Evolutionary conservation across 768 basidiomycete genomes (phyloP).

Genomic region (Leucosporidium yakuticum): DNA sequence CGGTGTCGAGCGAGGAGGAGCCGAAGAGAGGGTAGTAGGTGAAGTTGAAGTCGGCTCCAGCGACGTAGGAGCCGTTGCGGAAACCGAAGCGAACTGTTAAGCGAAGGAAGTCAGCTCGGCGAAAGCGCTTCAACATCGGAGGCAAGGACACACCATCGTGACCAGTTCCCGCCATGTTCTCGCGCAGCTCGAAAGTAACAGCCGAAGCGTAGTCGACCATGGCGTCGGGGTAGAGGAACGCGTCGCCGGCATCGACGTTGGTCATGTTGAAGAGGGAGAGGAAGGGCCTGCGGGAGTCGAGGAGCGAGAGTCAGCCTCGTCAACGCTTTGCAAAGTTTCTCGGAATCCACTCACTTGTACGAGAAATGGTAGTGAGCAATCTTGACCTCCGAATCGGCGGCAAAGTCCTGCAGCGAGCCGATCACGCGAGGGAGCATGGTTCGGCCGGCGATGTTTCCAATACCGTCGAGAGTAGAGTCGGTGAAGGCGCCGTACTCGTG

Average conservation of each 20-base stretch:
- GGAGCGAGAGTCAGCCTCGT: too few relatives aligned
- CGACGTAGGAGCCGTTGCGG: conserved; percentile 33
- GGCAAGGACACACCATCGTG: background rate
- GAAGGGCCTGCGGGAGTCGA: conserved; percentile 51
- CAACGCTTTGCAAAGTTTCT: too few relatives aligned
- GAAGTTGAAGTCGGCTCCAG: conserved; percentile 29
- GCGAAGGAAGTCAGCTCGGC: background rate
- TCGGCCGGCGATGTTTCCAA: conserved; percentile 82
- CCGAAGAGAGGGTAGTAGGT: conserved; percentile 35
- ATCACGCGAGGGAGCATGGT: conserved; percentile 69
- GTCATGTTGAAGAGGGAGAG: conserved; percentile 82
- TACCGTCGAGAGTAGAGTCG: conserved; percentile 52
- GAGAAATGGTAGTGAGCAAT: conserved; percentile 71
- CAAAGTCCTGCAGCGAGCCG: conserved; percentile 65
- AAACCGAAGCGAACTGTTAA: conserved; percentile 37
- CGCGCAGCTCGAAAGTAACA: conserved; percentile 35
- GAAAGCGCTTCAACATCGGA: background rate
- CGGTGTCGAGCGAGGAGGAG: conserved; percentile 15
- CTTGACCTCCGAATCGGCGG: conserved; percentile 72
- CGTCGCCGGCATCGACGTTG: conserved; percentile 43
- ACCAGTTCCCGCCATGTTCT: conserved; percentile 6
- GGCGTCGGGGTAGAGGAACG: conserved; percentile 14
- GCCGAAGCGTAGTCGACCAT: conserved; percentile 40
- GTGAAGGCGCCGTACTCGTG: conserved; percentile 72
- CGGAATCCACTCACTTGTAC: conserved; percentile 53